Percentiles rank a stretch among this genome's conserved stretches.
Conservation (phyloP, 2,329 filamentous ascomycete genomes). For the Cordyceps tenuipes region DNA sequence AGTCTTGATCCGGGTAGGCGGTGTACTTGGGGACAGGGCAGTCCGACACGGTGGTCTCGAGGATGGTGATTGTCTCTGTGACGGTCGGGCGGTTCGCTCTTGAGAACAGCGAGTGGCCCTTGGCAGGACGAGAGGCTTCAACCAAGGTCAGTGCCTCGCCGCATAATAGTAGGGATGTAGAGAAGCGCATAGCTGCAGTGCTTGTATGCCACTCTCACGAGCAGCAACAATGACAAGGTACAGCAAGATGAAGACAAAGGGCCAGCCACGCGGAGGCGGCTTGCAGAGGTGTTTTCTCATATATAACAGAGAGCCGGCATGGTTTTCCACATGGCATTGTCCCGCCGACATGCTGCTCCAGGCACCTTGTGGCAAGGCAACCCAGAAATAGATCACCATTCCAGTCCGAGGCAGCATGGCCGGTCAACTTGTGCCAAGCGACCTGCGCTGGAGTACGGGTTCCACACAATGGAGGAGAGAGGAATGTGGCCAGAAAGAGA, state of each 20-base stretch:
- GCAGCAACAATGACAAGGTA: neutral
- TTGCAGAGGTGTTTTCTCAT: neutral
- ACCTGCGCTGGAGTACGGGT: neutral
- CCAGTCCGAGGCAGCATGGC: constrained; percentile 1
- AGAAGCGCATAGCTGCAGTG: neutral
- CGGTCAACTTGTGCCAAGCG: neutral
- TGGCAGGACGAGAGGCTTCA: neutral
- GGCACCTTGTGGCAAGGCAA: neutral
- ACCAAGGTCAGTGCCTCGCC: constrained; percentile 1
- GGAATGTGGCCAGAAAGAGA: constrained; percentile 5
- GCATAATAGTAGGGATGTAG: neutral
- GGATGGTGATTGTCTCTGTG: neutral
- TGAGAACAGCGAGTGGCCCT: neutral
- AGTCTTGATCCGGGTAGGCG: neutral
- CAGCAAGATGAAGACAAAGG: neutral
- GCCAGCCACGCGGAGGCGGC: neutral
- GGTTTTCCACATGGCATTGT: neutral
- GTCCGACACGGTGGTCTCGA: neutral
- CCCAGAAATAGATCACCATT: constrained; percentile 5
- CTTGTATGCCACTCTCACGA: neutral
- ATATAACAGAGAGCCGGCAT: neutral
- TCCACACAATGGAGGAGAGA: neutral
- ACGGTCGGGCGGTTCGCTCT: neutral
- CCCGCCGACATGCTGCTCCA: neutral
- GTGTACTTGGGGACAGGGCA: neutral